Evolutionary conservation across 148 eudicot genomes (phyloP).

Genomic region (Camellia lanceoleosa): DNA sequence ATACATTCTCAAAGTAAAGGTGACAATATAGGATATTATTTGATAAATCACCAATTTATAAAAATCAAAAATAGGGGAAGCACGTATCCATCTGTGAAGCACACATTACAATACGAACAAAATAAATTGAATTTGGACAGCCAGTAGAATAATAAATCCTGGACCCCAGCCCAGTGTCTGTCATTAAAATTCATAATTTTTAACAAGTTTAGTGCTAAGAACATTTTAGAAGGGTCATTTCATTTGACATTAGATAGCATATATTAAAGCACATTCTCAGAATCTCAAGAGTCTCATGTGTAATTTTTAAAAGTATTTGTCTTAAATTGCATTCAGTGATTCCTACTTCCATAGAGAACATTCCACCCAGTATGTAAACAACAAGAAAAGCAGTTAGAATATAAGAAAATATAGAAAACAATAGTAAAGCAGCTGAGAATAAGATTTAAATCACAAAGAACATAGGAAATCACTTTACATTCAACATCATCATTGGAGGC

Average conservation of each 20-base stretch:
- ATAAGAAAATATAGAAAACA: not conserved
- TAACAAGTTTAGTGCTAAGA: not conserved
- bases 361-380: not conserved
- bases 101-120: not conserved
- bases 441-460: not conserved
- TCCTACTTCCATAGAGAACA: not conserved
- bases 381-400: not conserved
- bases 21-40: no score
- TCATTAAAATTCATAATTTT: not conserved
- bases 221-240: not conserved
- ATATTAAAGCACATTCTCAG: not conserved
- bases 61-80: no score
- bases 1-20: no score
- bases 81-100: not conserved
- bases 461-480: conserved; percentile 45
- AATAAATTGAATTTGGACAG: not conserved
- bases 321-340: not conserved
- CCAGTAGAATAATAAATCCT: not conserved
- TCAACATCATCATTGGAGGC: conserved; percentile 78
- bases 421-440: conserved; percentile 9
- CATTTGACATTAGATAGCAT: not conserved
- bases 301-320: not conserved
- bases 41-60: no score
- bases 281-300: not conserved
- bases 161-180: not conserved